Conservation (phyloP, 495 filamentous ascomycete species). For the Baudoinia panamericana region DNA sequence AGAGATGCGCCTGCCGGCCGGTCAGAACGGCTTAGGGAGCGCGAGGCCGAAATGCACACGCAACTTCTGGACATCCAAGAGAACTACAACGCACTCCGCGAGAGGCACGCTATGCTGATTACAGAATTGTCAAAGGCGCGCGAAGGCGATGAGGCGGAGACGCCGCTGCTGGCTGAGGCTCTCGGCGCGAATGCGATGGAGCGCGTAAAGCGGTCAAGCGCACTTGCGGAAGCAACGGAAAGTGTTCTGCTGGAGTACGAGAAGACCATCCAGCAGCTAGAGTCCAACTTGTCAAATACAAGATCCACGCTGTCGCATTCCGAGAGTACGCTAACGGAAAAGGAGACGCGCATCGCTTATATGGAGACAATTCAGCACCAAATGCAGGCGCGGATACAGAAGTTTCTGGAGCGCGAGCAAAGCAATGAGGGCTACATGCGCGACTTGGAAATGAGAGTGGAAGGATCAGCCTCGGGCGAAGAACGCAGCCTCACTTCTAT, state of each 20-base stretch:
- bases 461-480: conserved; percentile 79
- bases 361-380: conserved; percentile 84
- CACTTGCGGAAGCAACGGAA: conserved; percentile 88
- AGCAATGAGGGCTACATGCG: conserved; percentile 85
- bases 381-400: conserved; percentile 75
- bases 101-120: conserved; percentile 88
- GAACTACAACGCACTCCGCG: conserved; percentile 80
- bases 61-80: conserved; percentile 86
- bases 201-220: conserved; percentile 81
- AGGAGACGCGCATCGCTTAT: conserved; percentile 84
- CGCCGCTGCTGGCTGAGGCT: conserved; percentile 37
- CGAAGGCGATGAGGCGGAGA: conserved; percentile 46
- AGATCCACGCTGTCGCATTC: conserved; percentile 67
- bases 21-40: conserved; percentile 62
- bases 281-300: conserved; percentile 83
- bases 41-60: conserved; percentile 85
- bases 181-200: conserved; percentile 73
- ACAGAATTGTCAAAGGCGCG: conserved; percentile 82
- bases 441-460: conserved; percentile 77
- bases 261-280: conserved; percentile 90
- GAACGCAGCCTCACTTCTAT: conserved; percentile 81
- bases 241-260: conserved; percentile 96
- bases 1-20: conserved; percentile 23
- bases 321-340: conserved; percentile 78
- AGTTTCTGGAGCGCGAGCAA: conserved; percentile 75